Base-by-base conservation (phyloP, 2,329 filamentous ascomycete genomes). In the Neurospora crassa region DNA sequence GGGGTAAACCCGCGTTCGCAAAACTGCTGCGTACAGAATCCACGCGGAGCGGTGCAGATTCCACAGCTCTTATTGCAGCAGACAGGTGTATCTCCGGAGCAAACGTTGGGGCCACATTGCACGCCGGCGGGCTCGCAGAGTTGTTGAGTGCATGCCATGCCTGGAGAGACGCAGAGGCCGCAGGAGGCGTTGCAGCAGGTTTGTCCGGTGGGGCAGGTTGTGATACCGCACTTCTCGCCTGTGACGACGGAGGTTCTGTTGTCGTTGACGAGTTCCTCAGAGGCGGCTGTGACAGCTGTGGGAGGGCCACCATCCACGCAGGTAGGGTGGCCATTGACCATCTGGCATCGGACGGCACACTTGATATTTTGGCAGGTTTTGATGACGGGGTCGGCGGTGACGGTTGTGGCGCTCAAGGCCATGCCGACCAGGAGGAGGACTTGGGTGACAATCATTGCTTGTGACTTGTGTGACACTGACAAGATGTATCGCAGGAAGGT, bases 31-130 rank as follows among this genome's bases (percentile, higher is more conserved):
- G 69, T 70, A 40, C 69, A 70, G 18, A 40, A 37, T 3, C 47
- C 69, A 16, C 63, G 41, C n/a, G 69, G 34, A 5, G 72, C 63
- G 6, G 73, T 74, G 71, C 76, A 77, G 67, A 76, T 74, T 8
- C 75, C 74, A 40, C 76, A 77, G 71, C 73, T 74, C 24, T 43
- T 5, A 68, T 77, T 77, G 71, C 76, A 77, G 72, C 75, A 77
- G 34, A 72, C 5, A 11, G 53, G 53, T 18, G 16, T 63, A 16
- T 37, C 24, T 16, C 53, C 53, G 3, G 14, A 34, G 29, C 53
- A 63, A 34, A 63, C 53, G 11, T 29, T 63, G 53, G 47, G 37
- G 10, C 34, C 59, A 24, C 69, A 70, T 34, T 43, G 24, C 24
- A 43, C 45, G 34, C 63, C 41, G 37, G 68, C 41, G 53, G 71